Evolutionary conservation across 257 asterid species (phyloP).

Genomic region (Eustoma russellianum): DNA sequence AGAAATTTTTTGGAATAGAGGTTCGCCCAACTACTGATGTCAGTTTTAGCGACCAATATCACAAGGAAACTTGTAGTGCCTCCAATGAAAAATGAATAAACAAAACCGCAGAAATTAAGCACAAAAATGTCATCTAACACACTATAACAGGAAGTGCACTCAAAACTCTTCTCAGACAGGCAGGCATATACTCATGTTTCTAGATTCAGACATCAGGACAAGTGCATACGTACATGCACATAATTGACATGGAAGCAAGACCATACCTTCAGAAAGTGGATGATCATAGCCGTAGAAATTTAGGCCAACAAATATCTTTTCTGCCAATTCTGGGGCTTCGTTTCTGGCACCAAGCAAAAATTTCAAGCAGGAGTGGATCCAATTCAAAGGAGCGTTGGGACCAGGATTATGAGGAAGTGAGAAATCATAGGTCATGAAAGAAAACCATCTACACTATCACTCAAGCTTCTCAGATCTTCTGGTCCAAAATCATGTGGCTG

Average conservation of each 20-base stretch:
- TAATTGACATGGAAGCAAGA: not conserved
- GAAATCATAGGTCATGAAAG: slow-evolving; percentile 95
- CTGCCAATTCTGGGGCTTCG: slow-evolving; percentile 27
- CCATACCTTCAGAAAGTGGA: slow-evolving; percentile 67
- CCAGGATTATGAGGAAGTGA: slow-evolving; percentile 95
- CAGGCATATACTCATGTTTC: not conserved
- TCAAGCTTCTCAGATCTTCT: slow-evolving; percentile 54
- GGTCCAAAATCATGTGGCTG: slow-evolving; percentile 79
- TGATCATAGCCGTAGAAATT: slow-evolving; percentile 91
- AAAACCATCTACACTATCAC: slow-evolving; percentile 71
- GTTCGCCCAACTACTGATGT: no score
- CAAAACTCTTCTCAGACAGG: not conserved
- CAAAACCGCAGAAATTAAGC: not conserved
- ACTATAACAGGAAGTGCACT: not conserved
- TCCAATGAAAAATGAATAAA: no score
- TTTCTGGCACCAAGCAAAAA: slow-evolving; percentile 41
- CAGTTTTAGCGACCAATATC: no score
- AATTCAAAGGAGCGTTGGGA: slow-evolving; percentile 89
- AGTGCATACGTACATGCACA: not conserved
- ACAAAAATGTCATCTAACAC: not conserved
- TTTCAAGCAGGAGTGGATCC: slow-evolving; percentile 61
- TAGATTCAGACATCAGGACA: not conserved
- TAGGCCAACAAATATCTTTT: slow-evolving; percentile 64
- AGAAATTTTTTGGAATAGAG: not conserved
- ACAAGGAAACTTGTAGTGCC: no score